phyloP scores from a whole-genome alignment of 1,284 basidiomycete species.

The Ustilago loliicola region DNA sequence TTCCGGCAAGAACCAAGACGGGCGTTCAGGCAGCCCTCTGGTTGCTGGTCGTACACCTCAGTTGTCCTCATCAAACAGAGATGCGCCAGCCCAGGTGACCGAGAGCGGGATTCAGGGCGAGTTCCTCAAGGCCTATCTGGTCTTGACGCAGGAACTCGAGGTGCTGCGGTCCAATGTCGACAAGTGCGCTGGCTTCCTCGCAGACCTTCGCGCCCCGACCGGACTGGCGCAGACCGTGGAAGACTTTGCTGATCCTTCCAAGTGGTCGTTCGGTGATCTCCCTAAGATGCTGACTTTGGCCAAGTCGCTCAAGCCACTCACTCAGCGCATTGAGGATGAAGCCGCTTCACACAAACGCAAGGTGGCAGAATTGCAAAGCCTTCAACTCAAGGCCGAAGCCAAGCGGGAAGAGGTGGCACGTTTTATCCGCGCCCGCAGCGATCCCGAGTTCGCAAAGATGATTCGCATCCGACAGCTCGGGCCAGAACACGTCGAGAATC shows the following conservation, averaged over 20 bases:
- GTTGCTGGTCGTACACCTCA: constrained; percentile 34
- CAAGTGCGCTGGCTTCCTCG: constrained; percentile 66
- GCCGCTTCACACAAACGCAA: constrained; percentile 62
- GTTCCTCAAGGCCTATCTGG: constrained; percentile 68
- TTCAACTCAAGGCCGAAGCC: constrained; percentile 72
- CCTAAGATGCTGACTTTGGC: constrained; percentile 60
- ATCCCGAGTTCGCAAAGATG: constrained; percentile 84
- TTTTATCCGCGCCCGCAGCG: constrained; percentile 80
- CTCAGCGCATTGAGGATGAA: constrained; percentile 38
- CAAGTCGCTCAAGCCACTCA: constrained; percentile 32
- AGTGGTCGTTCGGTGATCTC: constrained; percentile 72
- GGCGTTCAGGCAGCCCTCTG: constrained; percentile 17
- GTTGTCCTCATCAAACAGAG: constrained; percentile 27
- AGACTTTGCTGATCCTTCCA: constrained; percentile 52
- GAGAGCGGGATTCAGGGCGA: constrained; percentile 65
- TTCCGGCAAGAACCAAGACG: constrained; percentile 5
- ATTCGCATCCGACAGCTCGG: constrained; percentile 83
- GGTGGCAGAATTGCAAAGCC: constrained; percentile 72
- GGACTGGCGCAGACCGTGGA: constrained; percentile 40
- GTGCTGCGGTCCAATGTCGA: constrained; percentile 50
- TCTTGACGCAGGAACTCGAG: constrained; percentile 70
- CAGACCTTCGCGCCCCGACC: constrained; percentile 58
- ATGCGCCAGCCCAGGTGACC: constrained; percentile 43
- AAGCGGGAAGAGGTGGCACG: constrained; percentile 71
- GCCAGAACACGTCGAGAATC: constrained; percentile 87